Evolutionary conservation across 2,329 filamentous ascomycete genomes (phyloP), one percentile per base, ranked within the genome.

Genomic region (Cladosporium velox): DNA sequence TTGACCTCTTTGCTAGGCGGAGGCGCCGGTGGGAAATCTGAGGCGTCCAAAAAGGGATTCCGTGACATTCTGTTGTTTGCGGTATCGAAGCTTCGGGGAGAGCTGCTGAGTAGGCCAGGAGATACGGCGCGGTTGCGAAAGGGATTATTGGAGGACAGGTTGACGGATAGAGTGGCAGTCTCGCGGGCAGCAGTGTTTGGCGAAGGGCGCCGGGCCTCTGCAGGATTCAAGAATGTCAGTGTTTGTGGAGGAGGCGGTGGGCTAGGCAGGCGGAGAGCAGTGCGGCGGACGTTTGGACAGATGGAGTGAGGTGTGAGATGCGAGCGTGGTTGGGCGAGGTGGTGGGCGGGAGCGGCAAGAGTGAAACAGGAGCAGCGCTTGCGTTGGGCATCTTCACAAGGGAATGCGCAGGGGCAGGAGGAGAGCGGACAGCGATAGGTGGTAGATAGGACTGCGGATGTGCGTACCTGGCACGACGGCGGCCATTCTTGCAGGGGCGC

Each of bases 101-200:
- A 78, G 67, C 63, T 75, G 70, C 61, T 77, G 76, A 38, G 76
- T 77, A 62, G 74, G 66, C 70, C 74, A 67, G 81, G 89, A 69
- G 90, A 91, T 44, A 83, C 82, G 70, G 88, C 87, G 74, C 89
- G 87, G 78, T 91, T 91, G 81, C 90, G 89, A 76, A 86, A 93
- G 69, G 91, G 91, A 77, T 93, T 93, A 84, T 93, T 93, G 78
- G 89, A 88, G 74, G 81, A 79, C 66, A 93, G 86, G 79, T 88
- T 90, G 77, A 90, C 34, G 64, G 85, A 64, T 41, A 82, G 75
- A 90, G 82, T 71, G 83, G 84, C 70, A 55, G 63, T 44, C 84
- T 78, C 72, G 85, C 85, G 70, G 80, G 83, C 72, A 79, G 61
- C 61, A 52, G 61, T 64, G 66, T 81, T 80, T 79, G 74, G 70